Evolutionary conservation across 208 protist genomes (phyloP), one percentile per base, ranked within the genome.

Genomic region (Leishmania tarentolae): DNA sequence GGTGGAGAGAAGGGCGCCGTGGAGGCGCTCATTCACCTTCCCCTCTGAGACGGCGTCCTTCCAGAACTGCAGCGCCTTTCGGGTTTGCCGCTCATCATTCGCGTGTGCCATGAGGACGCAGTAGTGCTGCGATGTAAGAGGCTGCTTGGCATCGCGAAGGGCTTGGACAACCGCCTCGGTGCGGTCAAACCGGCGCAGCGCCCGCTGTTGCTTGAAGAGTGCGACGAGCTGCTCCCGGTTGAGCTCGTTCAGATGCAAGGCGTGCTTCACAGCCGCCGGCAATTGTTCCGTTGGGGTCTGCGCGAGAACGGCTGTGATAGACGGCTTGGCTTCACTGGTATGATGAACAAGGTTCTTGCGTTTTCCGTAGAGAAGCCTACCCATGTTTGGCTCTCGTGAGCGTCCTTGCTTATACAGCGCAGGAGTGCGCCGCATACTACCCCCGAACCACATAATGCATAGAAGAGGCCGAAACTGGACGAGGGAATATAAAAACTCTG

Each of bases 71-170:
- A 95, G 73, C 15, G 92, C 92, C 72, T 83, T 91, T 37, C 59
- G 71, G 3, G 77, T 86, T 74, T 96, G 82, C 37, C 89, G 80
- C 73, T 90, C 86, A 68, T 98, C 92, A 82, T 96, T 98, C 68
- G 93, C 91, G 83, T 96, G 94, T 21, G 94, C 91, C 92, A 98
- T 94, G 40, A 98, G 83, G 3, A 91, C 78, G 52, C 89, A 91
- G 75, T 94, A 95, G 81, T 98, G 93, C 69, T 93, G 87, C 40
- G 92, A 79, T 3, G 83, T 94, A 17, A 96, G 80, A 3, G 85
- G 84, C 57, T 90, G 66, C 37, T 83, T 56, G 0, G 73, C 87
- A n/a, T 84, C 81, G 9, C 84, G 86, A 37, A 91, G 78, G 9
- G 88, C 91, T 35, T 90, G 70, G 0, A 94, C 87, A 1, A 95